A percentile compares a stretch with the other conserved stretches of the same genome.
phyloP scores from a whole-genome alignment of 768 basidiomycete genomes.

The Paxillus rubicundulus region DNA sequence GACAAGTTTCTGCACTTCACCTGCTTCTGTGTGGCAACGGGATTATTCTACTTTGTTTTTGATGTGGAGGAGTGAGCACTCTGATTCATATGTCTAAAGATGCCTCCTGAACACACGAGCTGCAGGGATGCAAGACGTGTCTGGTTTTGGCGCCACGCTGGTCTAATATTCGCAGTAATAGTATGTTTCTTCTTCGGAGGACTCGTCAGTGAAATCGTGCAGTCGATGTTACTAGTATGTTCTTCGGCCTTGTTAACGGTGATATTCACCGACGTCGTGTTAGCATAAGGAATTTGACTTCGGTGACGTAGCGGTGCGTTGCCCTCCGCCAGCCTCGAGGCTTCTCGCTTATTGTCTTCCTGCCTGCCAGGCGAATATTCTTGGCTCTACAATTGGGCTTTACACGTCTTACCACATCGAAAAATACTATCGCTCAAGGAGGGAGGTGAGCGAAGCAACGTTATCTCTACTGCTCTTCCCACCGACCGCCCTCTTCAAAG shows the following conservation, averaged over 20 bases:
- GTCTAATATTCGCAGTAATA: slow-evolving; percentile 63
- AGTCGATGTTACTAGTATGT: slow-evolving; percentile 69
- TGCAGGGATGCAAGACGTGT: slow-evolving; percentile 70
- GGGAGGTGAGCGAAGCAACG: slow-evolving; percentile 53
- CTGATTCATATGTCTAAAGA: not conserved
- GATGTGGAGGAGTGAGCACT: slow-evolving; percentile 80
- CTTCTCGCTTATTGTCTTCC: slow-evolving; percentile 6
- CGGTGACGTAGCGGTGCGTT: slow-evolving; percentile 66
- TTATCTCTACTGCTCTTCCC: not conserved
- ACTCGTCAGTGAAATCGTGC: slow-evolving; percentile 77
- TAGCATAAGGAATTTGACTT: slow-evolving; percentile 72
- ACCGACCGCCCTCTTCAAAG: slow-evolving; percentile 33
- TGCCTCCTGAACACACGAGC: not conserved
- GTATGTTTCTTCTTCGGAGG: slow-evolving; percentile 80
- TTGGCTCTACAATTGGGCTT: slow-evolving; percentile 71
- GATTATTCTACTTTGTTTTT: slow-evolving; percentile 82
- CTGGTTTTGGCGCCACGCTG: slow-evolving; percentile 83
- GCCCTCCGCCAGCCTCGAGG: slow-evolving; percentile 8
- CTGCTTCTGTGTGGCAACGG: slow-evolving; percentile 73
- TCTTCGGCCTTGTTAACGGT: slow-evolving; percentile 5
- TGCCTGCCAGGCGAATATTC: slow-evolving; percentile 63
- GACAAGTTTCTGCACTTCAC: slow-evolving; percentile 80
- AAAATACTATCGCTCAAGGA: slow-evolving; percentile 70
- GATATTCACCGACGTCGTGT: slow-evolving; percentile 1
- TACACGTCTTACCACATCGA: slow-evolving; percentile 67